Percentiles rank a stretch among this genome's conserved stretches.
These are phyloP conservation scores for Carex kokanica DNA, from an alignment of 176 grass and related monocot genomes.

Conservation along the genomic window DNA sequence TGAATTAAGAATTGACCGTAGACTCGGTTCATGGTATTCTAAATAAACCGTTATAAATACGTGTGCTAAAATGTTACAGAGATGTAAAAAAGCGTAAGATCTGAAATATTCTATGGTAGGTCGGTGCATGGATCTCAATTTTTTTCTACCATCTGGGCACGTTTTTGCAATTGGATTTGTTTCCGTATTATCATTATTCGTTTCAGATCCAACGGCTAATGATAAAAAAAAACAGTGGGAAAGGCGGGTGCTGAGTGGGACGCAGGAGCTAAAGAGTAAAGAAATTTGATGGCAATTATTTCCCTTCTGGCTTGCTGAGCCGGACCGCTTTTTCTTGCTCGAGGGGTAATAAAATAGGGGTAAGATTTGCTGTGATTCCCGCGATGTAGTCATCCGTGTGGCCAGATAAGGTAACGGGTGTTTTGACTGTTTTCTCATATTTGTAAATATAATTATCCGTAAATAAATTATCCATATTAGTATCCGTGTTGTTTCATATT, in stretches of 20 bases:
- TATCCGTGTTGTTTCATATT: no score
- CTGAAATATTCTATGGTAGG: not conserved
- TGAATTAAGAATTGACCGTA: not conserved
- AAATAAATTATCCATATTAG: not conserved
- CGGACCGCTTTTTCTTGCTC: constrained; percentile 5
- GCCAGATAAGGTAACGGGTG: not conserved
- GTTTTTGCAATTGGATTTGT: not conserved
- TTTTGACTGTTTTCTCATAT: no score
- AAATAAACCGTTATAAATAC: not conserved
- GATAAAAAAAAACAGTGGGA: not conserved
- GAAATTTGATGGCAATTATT: constrained; percentile 19
- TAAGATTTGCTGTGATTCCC: not conserved
- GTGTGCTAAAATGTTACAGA: not conserved
- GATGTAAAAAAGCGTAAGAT: not conserved
- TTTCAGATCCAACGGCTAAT: constrained; percentile 23
- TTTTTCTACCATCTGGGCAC: not conserved
- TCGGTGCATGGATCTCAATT: not conserved
- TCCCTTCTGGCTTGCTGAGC: not conserved
- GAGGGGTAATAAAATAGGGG: not conserved
- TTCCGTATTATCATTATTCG: not conserved
- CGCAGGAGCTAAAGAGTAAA: constrained; percentile 17
- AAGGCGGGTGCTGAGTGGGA: constrained; percentile 17
- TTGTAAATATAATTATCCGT: no score
- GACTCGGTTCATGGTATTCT: not conserved
- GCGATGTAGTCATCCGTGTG: not conserved